These are phyloP conservation scores for Talaromyces islandicus DNA, from an alignment of 2,329 filamentous ascomycete species.

Conservation along the genomic window DNA sequence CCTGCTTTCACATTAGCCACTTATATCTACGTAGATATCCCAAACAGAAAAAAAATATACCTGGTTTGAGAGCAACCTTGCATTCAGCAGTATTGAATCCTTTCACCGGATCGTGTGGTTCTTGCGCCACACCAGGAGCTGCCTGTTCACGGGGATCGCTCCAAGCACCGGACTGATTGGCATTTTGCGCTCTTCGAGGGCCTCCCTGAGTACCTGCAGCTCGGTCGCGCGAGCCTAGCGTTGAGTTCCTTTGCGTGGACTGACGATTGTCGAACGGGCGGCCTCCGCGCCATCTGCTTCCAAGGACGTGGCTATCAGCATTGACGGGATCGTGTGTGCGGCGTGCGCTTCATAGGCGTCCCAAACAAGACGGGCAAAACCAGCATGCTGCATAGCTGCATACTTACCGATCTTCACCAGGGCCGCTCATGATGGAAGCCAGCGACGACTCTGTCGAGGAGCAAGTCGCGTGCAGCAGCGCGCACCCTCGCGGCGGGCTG, in stretches of 20 bases:
- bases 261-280: constrained; percentile 31
- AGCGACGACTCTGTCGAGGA: neutral
- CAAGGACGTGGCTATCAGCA: neutral
- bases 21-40: neutral
- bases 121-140: constrained; percentile 19
- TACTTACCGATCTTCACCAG: constrained; percentile 31
- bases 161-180: constrained; percentile 22
- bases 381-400: constrained; percentile 1
- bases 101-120: constrained; percentile 37
- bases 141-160: constrained; percentile 18
- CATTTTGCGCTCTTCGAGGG: constrained; percentile 24
- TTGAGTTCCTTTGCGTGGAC: constrained; percentile 30
- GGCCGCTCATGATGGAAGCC: constrained; percentile 28
- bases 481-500: neutral
- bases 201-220: constrained; percentile 27
- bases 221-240: constrained; percentile 18
- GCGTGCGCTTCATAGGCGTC: neutral
- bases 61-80: constrained; percentile 35
- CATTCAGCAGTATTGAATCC: constrained; percentile 40
- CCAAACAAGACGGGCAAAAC: neutral
- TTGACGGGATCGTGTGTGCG: neutral
- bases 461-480: neutral
- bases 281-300: constrained; percentile 34
- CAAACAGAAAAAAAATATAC: constrained; percentile 16
- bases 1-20: constrained; percentile 14